A percentile compares a stretch with the other conserved stretches of the same genome.
Conservation (phyloP, 352 stramenopile genomes). For the Pythium folliculosum region DNA sequence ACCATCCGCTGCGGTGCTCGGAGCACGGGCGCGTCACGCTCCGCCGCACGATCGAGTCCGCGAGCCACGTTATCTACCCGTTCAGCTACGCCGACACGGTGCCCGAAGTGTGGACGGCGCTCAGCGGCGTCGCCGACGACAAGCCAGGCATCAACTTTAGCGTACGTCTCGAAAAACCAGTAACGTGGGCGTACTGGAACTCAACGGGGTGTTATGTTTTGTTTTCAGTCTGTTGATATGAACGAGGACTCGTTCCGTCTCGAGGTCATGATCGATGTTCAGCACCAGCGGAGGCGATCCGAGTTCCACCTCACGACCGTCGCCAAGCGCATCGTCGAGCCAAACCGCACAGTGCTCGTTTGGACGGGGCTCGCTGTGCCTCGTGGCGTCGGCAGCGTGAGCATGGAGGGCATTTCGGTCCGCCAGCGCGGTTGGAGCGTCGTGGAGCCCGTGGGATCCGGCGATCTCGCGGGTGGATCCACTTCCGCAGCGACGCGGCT, state of each 20-base stretch:
- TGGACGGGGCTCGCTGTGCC: constrained; percentile 10
- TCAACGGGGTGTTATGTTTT: neutral
- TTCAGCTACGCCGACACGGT: neutral
- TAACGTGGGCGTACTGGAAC: too few relatives aligned
- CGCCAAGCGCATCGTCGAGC: constrained; percentile 5
- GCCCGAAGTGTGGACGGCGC: constrained; percentile 4
- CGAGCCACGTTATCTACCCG: constrained; percentile 10
- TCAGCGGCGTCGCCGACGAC: constrained; percentile 3
- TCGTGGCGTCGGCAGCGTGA: neutral
- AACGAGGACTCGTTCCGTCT: constrained; percentile 1
- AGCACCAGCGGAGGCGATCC: neutral
- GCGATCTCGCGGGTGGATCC: neutral
- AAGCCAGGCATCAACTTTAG: constrained; percentile 4
- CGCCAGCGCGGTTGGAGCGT: constrained; percentile 12
- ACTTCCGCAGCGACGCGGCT: neutral
- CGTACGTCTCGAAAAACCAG: too few relatives aligned
- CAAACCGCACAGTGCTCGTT: constrained; percentile 12
- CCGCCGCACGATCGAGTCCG: neutral
- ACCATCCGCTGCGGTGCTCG: constrained; percentile 5
- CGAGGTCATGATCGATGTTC: neutral
- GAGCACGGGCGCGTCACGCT: neutral
- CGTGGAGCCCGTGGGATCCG: neutral
- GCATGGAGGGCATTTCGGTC: constrained; percentile 15
- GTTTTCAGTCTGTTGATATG: neutral
- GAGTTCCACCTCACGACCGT: neutral